A percentile compares a stretch with the other conserved stretches of the same genome.
These are phyloP conservation scores for Acacia crassicarpa DNA, from an alignment of 306 rosid genomes.

Conservation along the genomic window DNA sequence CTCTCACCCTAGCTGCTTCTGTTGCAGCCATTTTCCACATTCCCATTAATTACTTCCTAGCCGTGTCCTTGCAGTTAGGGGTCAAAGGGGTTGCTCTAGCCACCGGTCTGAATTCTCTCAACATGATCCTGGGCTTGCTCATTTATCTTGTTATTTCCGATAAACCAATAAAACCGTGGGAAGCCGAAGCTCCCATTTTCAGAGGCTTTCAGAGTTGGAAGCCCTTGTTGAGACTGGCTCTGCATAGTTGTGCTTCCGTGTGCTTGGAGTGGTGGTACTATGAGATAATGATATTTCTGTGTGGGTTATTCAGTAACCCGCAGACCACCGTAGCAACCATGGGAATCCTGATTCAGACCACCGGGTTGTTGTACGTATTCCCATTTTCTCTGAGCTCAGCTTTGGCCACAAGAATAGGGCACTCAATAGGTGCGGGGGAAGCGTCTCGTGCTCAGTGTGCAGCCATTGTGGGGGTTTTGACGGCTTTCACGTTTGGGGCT, in stretches of 20 bases:
- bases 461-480: slow-evolving; percentile 56
- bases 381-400: slow-evolving; percentile 66
- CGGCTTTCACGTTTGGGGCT: slow-evolving; percentile 49
- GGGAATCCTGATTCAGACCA: slow-evolving; percentile 93
- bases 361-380: slow-evolving; percentile 68
- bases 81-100: slow-evolving; percentile 79
- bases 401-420: slow-evolving; percentile 73
- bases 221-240: slow-evolving; percentile 65
- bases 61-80: slow-evolving; percentile 56
- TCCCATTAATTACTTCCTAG: slow-evolving; percentile 67
- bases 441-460: slow-evolving; percentile 58
- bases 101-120: slow-evolving; percentile 71
- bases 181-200: slow-evolving; percentile 29
- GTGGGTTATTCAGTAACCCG: slow-evolving; percentile 74
- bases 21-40: slow-evolving; percentile 68
- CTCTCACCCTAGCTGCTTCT: slow-evolving; percentile 65
- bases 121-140: slow-evolving; percentile 55
- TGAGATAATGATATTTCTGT: slow-evolving; percentile 82
- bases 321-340: slow-evolving; percentile 78
- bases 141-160: slow-evolving; percentile 56
- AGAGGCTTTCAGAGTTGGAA: slow-evolving; percentile 63
- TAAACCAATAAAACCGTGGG: slow-evolving; percentile 83
- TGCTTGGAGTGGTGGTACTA: slow-evolving; percentile 99
- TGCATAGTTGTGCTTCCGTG: slow-evolving; percentile 72
- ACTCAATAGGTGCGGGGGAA: slow-evolving; percentile 78